These are phyloP conservation scores for Umbilicus rupestris DNA, from an alignment of 164 flowering plant genomes.

Conservation along the genomic window DNA sequence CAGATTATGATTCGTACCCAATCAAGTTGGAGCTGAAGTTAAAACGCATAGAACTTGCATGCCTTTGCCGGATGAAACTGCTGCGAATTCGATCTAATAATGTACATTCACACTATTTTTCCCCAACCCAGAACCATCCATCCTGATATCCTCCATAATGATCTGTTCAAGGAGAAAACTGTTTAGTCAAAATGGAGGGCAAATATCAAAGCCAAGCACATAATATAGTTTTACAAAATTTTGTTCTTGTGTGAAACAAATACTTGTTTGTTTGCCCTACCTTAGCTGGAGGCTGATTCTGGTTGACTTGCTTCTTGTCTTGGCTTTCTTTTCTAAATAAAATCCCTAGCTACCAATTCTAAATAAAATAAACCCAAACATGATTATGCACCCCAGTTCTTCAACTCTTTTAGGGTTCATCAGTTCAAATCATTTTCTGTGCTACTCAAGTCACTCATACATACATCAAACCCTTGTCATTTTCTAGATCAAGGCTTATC, in stretches of 20 bases:
- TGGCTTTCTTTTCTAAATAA: constrained; percentile 30
- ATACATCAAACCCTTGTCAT: neutral
- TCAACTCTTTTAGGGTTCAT: no score
- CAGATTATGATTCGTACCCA: no score
- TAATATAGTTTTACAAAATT: neutral
- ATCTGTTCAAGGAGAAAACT: neutral
- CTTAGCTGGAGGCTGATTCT: constrained; percentile 38
- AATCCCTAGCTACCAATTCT: neutral
- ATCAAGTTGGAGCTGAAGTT: no score
- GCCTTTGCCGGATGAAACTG: no score
- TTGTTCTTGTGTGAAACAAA: neutral
- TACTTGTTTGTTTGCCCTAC: constrained; percentile 9
- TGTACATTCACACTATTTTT: no score
- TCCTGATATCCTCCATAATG: neutral
- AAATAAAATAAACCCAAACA: neutral
- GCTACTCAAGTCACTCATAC: no score
- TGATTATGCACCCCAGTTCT: neutral
- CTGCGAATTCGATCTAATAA: no score
- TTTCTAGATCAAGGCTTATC: neutral
- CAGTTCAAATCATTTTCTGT: no score
- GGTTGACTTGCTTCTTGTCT: constrained; percentile 31
- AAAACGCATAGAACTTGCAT: no score
- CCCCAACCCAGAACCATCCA: neutral
- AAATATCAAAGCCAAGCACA: neutral
- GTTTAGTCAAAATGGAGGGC: neutral